Percentiles rank a stretch among this genome's conserved stretches.
These are phyloP conservation scores for Sphagnum magellanicum DNA, from an alignment of 228 moss, liverwort and hornwort species.

Conservation along the genomic window DNA sequence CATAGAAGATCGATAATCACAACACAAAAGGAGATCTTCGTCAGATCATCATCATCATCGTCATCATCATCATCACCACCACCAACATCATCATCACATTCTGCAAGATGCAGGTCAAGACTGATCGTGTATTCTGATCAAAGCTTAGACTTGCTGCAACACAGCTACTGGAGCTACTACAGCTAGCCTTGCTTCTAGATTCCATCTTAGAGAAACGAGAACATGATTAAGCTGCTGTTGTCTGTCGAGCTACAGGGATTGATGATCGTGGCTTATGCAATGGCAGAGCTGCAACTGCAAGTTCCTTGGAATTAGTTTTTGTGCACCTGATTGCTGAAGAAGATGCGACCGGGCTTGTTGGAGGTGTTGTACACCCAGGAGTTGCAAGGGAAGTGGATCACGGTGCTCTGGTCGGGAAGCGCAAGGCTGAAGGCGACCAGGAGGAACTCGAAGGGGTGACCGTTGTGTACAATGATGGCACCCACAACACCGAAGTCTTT, in stretches of 20 bases:
- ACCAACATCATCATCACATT: too few relatives aligned
- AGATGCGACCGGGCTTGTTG: conserved; percentile 35
- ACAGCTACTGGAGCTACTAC: too few relatives aligned
- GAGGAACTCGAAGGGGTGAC: conserved; percentile 71
- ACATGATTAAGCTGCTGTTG: neutral
- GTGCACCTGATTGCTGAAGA: conserved; percentile 72
- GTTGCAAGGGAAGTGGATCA: conserved; percentile 44
- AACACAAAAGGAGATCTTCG: neutral
- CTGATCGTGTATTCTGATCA: too few relatives aligned
- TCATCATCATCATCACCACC: neutral
- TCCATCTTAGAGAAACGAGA: too few relatives aligned
- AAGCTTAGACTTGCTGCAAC: too few relatives aligned
- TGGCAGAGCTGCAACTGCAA: neutral
- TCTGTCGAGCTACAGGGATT: too few relatives aligned
- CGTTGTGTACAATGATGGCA: conserved; percentile 67
- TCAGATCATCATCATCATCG: neutral
- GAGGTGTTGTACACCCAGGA: conserved; percentile 61
- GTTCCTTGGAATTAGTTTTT: neutral
- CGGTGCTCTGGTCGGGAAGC: conserved; percentile 16
- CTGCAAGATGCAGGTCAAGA: neutral
- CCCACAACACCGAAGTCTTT: conserved; percentile 63
- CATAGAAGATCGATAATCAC: too few relatives aligned
- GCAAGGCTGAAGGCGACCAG: conserved; percentile 42
- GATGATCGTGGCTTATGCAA: too few relatives aligned
- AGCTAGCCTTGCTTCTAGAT: too few relatives aligned